Base-by-base conservation (phyloP, 345 rosid species). In the Gossypium rotundifolium region DNA sequence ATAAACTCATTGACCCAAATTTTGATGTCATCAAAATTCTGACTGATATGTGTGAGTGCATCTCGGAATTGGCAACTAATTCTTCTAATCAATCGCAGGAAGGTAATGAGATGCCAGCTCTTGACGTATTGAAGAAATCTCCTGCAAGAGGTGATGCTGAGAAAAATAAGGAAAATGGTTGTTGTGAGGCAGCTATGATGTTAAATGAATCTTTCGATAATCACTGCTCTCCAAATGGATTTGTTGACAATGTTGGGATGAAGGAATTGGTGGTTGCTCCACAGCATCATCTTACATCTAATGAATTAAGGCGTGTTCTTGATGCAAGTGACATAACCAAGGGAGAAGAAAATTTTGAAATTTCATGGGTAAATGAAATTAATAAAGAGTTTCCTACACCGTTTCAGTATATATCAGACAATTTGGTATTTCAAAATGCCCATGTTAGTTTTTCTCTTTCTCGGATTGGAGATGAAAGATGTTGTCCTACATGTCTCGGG, bases 31-130 rank as follows among this genome's bases (percentile, higher is more conserved):
- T 64, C 78, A 83, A 87, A 73, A 80, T 94, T 81, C 73, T 94
- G 89, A 84, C 82, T 79, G 97, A 92, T 87, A 81, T 92, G 80
- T 92, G 92, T 87, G 86, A 87, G 64, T 89, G 96, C 92, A 87
- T 86, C 84, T 71, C 87, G 80, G 96, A 89, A 70, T 68, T 86
- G 81, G 88, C 90, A 69, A 85, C 86, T 77, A 81, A 87, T 77
- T 73, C 85, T 70, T 81, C 86, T 78, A 81, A 72, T 82, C 83
- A 85, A 74, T 81, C 88, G 72, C 93, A 85, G 87, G 96, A 86
- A 75, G 79, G 74, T 20, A 83, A 79, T 79, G 53, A 80, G 76
- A 80, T 84, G 12, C 81, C 83, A 11, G 45, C 75, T 48, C 67
- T 82, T 78, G 89, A 88, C 76, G 23, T 71, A 29, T 66, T 83